phyloP scores from a whole-genome alignment of 2,329 filamentous ascomycete genomes.

The Pyrenophora seminiperda region DNA sequence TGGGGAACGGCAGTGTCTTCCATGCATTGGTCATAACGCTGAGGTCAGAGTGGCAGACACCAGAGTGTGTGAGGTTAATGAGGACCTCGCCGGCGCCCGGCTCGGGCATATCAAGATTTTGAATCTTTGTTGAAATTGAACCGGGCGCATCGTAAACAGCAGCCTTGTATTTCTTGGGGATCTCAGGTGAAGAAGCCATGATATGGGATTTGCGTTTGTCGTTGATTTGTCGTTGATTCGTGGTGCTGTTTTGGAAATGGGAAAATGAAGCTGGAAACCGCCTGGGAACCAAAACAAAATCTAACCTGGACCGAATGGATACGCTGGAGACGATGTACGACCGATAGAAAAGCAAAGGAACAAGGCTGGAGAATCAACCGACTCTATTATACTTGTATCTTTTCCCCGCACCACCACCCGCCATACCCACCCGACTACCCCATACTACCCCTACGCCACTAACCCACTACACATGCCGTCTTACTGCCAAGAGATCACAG shows the following conservation, averaged over 20 bases:
- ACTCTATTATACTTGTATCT: neutral
- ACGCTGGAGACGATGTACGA: too few relatives aligned
- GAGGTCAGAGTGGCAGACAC: slow-evolving; percentile 68
- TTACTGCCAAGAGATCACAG: too few relatives aligned
- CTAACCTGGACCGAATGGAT: too few relatives aligned
- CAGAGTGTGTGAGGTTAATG: slow-evolving; percentile 66
- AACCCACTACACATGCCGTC: too few relatives aligned
- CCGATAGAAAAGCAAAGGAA: too few relatives aligned
- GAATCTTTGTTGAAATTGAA: slow-evolving; percentile 66
- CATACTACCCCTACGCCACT: neutral
- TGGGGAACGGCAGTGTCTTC: slow-evolving; percentile 63
- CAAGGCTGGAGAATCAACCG: too few relatives aligned
- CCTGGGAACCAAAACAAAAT: too few relatives aligned
- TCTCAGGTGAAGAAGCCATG: neutral
- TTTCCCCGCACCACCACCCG: neutral
- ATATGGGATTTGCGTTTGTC: too few relatives aligned
- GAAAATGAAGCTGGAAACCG: too few relatives aligned
- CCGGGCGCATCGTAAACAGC: slow-evolving; percentile 69
- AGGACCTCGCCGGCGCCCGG: slow-evolving; percentile 67
- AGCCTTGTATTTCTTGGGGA: slow-evolving; percentile 67
- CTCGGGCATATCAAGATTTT: slow-evolving; percentile 67
- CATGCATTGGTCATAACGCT: slow-evolving; percentile 58
- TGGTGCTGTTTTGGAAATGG: too few relatives aligned
- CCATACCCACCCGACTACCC: neutral
- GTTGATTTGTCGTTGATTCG: too few relatives aligned